A percentile compares a stretch with the other conserved stretches of the same genome.
phyloP scores from a whole-genome alignment of 768 basidiomycete species.

The Hydnomerulius pinastri region DNA sequence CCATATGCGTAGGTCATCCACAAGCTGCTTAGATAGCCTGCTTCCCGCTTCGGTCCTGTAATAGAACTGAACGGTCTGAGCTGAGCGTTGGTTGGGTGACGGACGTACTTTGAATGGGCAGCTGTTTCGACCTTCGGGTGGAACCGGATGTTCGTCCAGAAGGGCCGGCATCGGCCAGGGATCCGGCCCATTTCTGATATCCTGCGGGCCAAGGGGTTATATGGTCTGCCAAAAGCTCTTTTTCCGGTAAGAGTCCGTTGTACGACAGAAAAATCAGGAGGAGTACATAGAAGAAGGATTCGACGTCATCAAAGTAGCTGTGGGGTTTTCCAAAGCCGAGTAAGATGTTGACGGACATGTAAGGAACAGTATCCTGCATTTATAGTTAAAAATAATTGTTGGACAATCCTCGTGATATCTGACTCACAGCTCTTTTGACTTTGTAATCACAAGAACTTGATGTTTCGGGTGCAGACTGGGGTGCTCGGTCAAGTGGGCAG shows the following conservation, averaged over 20 bases:
- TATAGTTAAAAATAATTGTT: neutral
- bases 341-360: conserved; percentile 3
- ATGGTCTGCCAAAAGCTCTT: neutral
- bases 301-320: conserved; percentile 3
- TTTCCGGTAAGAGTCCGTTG: neutral
- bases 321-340: neutral
- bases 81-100: too few relatives aligned
- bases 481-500: too few relatives aligned
- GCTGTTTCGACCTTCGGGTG: neutral
- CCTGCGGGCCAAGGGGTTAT: neutral
- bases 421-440: neutral
- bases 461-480: too few relatives aligned
- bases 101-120: neutral
- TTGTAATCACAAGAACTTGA: too few relatives aligned
- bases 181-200: neutral
- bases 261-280: conserved; percentile 3
- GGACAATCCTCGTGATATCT: neutral
- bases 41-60: too few relatives aligned
- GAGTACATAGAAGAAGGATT: conserved; percentile 5
- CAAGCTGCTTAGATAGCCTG: too few relatives aligned
- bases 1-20: too few relatives aligned
- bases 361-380: conserved; percentile 1
- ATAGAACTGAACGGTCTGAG: too few relatives aligned
- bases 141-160: neutral
- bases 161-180: too few relatives aligned